Base-by-base conservation (phyloP, 2,329 filamentous ascomycete species). In the Myriosclerotinia scirpicola region DNA sequence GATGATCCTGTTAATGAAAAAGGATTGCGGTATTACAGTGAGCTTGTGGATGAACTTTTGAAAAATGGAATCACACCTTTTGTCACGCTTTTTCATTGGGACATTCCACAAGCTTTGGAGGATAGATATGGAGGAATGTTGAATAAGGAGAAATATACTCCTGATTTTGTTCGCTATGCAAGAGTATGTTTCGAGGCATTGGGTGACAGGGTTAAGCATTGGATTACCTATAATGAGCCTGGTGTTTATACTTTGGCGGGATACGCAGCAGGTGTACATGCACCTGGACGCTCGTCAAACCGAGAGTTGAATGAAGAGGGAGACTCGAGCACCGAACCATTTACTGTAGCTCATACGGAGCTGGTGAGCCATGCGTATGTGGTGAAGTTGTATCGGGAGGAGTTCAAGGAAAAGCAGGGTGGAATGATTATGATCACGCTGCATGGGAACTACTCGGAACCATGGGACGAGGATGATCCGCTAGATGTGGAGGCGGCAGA, bases 191-290 rank as follows among this genome's bases (percentile, higher is more conserved):
- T 92, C 80, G 83, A 89, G 76, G 85, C 87, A 1, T 83, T 95
- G 8, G 71, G 71, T 62, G 84, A 87, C 69, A 89, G 87, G 77
- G 91, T 92, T 75, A 92, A 92, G 81, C 84, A 91, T 79, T 96
- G 91, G 92, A 91, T 93, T 76, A 94, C 91, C 34, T 92, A 93
- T 80, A 94, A 94, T 77, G 91, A 96, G 80, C 92, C 92, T 7
- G 94, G 90, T 85, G 94, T 91, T 78, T 91, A 87, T 72, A 86
- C 89, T 67, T 87, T 94, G 67, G 84, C 94, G 44, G 92, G 91
- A 50, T 94, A 93, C 79, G 90, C 84, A 76, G 85, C 85, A 42
- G 92, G 92, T 48, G 81, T 86, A 69, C 92, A 92, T 75, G 92
- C 92, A 14, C 92, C 92, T 1, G 92, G 91, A n/a, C 87, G 85